phyloP scores from a whole-genome alignment of 2,329 filamentous ascomycete species.

The Ophiosphaerella narmari region DNA sequence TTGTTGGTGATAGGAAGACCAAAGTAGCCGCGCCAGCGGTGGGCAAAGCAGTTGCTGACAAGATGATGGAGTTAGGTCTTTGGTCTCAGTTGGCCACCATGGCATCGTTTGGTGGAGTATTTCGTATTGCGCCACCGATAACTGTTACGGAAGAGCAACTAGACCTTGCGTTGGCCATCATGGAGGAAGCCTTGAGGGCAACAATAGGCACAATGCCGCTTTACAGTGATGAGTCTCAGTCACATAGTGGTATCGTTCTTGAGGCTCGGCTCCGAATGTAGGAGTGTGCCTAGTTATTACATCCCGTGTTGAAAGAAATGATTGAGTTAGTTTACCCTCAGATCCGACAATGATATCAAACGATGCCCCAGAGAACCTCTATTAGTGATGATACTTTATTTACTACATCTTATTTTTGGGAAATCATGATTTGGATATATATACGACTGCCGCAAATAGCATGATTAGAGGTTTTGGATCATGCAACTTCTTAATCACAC shows the following conservation, averaged over 20 bases:
- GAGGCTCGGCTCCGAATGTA: neutral
- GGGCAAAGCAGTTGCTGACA: conserved; percentile 53
- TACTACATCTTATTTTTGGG: too few species aligned
- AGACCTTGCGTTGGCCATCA: conserved; percentile 58
- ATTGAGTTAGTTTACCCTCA: too few species aligned
- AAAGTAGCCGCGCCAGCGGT: conserved; percentile 56
- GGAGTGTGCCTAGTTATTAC: neutral
- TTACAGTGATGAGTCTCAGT: conserved; percentile 8
- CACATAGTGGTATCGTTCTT: neutral
- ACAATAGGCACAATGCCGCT: conserved; percentile 51
- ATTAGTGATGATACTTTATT: too few species aligned
- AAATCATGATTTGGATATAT: too few species aligned
- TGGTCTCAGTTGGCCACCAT: conserved; percentile 61
- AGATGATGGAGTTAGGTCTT: conserved; percentile 58
- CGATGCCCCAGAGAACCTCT: too few species aligned
- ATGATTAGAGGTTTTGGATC: too few species aligned
- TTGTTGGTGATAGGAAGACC: conserved; percentile 56
- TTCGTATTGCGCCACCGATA: conserved; percentile 65
- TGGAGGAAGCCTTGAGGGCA: conserved; percentile 62
- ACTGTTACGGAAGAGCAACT: conserved; percentile 53
- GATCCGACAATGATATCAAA: too few species aligned
- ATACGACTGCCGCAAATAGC: too few species aligned
- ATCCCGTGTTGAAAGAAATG: neutral
- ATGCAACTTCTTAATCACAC: too few species aligned
- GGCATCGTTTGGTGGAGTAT: conserved; percentile 55